Evolutionary conservation across 2,329 filamentous ascomycete genomes (phyloP).

Genomic region (Didymella exigua): DNA sequence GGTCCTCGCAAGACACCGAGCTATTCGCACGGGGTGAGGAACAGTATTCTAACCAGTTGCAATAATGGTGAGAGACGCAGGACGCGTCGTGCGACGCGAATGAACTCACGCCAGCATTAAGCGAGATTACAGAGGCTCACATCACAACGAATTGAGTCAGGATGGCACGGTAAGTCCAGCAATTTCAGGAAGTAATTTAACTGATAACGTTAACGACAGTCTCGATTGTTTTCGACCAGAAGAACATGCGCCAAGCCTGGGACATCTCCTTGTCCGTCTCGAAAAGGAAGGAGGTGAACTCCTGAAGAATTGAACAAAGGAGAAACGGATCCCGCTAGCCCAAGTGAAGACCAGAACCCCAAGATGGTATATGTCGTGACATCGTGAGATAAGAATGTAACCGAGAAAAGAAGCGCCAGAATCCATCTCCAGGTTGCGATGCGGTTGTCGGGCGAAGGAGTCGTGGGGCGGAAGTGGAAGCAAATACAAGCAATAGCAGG

Average conservation of each 20-base stretch:
- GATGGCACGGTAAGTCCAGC: not conserved
- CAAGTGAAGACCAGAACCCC: slow-evolving; percentile 20
- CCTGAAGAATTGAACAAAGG: slow-evolving; percentile 21
- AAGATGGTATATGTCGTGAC: slow-evolving; percentile 42
- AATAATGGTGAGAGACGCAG: not conserved
- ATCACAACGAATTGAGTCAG: slow-evolving; percentile 12
- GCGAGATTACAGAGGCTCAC: slow-evolving; percentile 14
- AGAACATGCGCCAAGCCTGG: slow-evolving; percentile 15
- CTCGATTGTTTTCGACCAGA: slow-evolving; percentile 17
- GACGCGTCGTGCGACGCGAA: slow-evolving; percentile 10
- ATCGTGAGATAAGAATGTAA: slow-evolving; percentile 38
- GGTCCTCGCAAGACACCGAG: slow-evolving; percentile 5
- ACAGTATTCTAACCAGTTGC: not conserved
- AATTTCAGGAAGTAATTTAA: slow-evolving; percentile 7
- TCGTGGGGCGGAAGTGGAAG: slow-evolving; percentile 8
- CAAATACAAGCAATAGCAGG: slow-evolving; percentile 33
- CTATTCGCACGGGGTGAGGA: slow-evolving; percentile 2
- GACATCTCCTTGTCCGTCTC: slow-evolving; percentile 12
- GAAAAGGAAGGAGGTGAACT: slow-evolving; percentile 13
- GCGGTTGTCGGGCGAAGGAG: slow-evolving; percentile 16
- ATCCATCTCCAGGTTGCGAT: slow-evolving; percentile 4
- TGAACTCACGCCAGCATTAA: slow-evolving; percentile 4
- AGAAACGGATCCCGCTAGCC: slow-evolving; percentile 32
- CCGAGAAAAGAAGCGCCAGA: slow-evolving; percentile 24
- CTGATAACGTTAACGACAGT: slow-evolving; percentile 20